Conservation (phyloP, 2,329 filamentous ascomycete species). For the Fusarium sp. region DNA sequence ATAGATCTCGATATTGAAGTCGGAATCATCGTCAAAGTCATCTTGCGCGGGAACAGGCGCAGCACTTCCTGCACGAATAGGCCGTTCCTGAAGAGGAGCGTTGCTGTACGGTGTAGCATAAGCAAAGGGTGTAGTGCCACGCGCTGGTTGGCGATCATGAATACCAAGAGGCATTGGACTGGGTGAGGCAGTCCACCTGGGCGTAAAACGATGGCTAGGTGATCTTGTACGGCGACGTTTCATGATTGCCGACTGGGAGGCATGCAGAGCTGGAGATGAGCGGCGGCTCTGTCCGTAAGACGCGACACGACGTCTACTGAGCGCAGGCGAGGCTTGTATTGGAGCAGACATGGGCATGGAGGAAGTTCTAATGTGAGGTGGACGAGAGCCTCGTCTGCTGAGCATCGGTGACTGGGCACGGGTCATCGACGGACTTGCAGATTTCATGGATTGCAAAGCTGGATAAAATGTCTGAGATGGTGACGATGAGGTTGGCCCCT, state of each 20-base stretch:
- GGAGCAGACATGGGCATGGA: slow-evolving; percentile 63
- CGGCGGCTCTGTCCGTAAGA: slow-evolving; percentile 56
- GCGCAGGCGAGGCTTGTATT: slow-evolving; percentile 55
- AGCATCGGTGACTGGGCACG: slow-evolving; percentile 58
- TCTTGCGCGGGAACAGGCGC: slow-evolving; percentile 48
- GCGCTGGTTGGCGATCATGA: slow-evolving; percentile 52
- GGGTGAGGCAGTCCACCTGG: slow-evolving; percentile 65
- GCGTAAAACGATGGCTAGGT: slow-evolving; percentile 67
- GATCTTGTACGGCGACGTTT: slow-evolving; percentile 70
- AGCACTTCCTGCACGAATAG: slow-evolving; percentile 47
- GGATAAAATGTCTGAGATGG: slow-evolving; percentile 54
- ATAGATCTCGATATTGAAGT: slow-evolving; percentile 54
- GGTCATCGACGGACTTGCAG: slow-evolving; percentile 49
- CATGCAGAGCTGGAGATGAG: slow-evolving; percentile 49
- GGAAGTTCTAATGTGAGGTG: slow-evolving; percentile 63
- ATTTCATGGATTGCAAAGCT: slow-evolving; percentile 45
- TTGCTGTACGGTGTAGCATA: slow-evolving; percentile 82
- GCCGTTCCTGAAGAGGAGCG: slow-evolving; percentile 61
- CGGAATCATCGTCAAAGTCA: slow-evolving; percentile 54
- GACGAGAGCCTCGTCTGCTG: slow-evolving; percentile 58
- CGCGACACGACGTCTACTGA: slow-evolving; percentile 59
- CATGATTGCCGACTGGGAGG: slow-evolving; percentile 50
- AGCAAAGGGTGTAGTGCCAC: slow-evolving; percentile 70
- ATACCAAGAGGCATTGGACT: slow-evolving; percentile 56
- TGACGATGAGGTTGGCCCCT: slow-evolving; percentile 57